A percentile compares a stretch with the other conserved stretches of the same genome.
Evolutionary conservation across 257 asterid species (phyloP).

Genomic region (Ilex asprella): DNA sequence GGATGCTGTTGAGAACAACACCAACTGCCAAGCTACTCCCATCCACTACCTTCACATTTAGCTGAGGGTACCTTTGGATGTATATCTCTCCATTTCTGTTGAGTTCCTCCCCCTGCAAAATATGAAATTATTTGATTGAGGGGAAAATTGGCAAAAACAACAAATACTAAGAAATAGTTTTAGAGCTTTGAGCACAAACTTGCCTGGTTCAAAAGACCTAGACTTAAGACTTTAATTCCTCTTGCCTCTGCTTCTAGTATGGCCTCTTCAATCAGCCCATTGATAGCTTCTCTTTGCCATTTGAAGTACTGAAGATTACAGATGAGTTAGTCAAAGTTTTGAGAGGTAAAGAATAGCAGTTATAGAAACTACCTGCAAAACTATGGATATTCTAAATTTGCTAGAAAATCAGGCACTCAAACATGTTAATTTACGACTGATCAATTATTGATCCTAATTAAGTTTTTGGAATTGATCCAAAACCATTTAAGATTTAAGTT

Average conservation of each 20-base stretch:
- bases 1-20: slow-evolving; percentile 24
- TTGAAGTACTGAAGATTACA: slow-evolving; percentile 33
- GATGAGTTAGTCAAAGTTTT: no score
- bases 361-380: no score
- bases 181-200: neutral
- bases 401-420: no score
- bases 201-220: slow-evolving; percentile 78
- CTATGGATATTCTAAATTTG: no score
- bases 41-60: slow-evolving; percentile 19
- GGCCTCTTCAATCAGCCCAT: slow-evolving; percentile 57
- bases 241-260: slow-evolving; percentile 52
- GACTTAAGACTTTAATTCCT: slow-evolving; percentile 60
- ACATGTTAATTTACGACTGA: no score
- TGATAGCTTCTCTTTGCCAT: slow-evolving; percentile 51
- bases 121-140: no score
- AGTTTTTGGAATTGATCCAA: no score
- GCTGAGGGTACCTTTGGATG: slow-evolving; percentile 15
- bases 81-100: slow-evolving; percentile 20
- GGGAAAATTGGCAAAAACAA: no score
- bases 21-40: slow-evolving; percentile 29
- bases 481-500: no score
- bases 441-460: no score
- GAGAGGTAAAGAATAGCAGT: no score
- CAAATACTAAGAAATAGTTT: no score
- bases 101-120: slow-evolving; percentile 15